Conservation (phyloP, 2,329 filamentous ascomycete species). For the Neofusicoccum umdonicola region DNA sequence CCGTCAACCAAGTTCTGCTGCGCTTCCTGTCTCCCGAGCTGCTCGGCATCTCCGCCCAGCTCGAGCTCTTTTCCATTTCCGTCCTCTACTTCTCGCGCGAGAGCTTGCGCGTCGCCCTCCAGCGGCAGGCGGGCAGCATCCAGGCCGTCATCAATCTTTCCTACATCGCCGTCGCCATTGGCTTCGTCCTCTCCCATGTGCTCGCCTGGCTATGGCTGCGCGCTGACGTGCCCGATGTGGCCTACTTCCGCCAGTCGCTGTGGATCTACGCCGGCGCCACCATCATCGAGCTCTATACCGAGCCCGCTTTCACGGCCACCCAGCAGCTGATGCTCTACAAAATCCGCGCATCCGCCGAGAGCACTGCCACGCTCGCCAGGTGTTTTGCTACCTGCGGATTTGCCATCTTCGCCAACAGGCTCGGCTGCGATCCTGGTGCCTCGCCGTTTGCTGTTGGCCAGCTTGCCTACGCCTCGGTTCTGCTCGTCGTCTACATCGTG, state of each 20-base stretch:
- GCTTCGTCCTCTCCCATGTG: conserved; percentile 60
- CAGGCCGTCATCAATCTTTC: conserved; percentile 88
- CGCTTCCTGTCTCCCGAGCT: conserved; percentile 82
- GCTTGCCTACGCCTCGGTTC: conserved; percentile 66
- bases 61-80: conserved; percentile 89
- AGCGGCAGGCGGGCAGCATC: conserved; percentile 62
- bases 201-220: conserved; percentile 68
- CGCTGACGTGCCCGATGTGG: conserved; percentile 53
- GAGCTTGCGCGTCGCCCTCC: conserved; percentile 84
- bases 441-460: conserved; percentile 89
- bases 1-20: conserved; percentile 86
- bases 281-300: conserved; percentile 73
- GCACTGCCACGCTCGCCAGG: conserved; percentile 72
- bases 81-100: conserved; percentile 95
- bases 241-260: conserved; percentile 61
- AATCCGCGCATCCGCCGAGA: conserved; percentile 78
- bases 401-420: conserved; percentile 62
- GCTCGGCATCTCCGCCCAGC: conserved; percentile 80
- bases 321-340: conserved; percentile 79
- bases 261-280: conserved; percentile 57
- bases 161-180: conserved; percentile 72
- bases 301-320: conserved; percentile 85
- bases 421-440: conserved; percentile 62
- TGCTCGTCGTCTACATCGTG: conserved; percentile 69
- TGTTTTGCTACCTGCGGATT: conserved; percentile 72